Percentiles rank a stretch among this genome's conserved stretches.
phyloP scores from a whole-genome alignment of 2,329 filamentous ascomycete genomes.

The Alternaria gansuensis region DNA sequence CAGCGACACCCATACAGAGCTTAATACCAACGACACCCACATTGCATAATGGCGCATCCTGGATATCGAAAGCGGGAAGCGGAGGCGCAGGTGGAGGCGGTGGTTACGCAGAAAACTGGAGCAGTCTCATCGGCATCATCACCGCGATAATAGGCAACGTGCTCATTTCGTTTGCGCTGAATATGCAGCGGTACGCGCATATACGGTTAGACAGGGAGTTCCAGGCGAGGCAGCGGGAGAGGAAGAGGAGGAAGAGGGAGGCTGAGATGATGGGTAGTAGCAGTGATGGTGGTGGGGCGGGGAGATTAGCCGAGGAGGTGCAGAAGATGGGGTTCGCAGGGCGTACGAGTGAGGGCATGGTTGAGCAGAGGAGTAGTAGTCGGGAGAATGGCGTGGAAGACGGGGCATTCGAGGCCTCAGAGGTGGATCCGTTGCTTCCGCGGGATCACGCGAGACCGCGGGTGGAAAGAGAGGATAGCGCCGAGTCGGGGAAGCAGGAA shows the following conservation, averaged over 20 bases:
- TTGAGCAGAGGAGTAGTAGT: background rate
- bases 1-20: conserved; percentile 20
- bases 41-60: conserved; percentile 17
- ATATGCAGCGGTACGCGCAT: conserved; percentile 96
- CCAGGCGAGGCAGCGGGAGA: conserved; percentile 57
- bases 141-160: conserved; percentile 93
- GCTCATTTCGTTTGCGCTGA: conserved; percentile 92
- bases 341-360: conserved; percentile 16
- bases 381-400: conserved; percentile 10
- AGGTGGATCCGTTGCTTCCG: conserved; percentile 49
- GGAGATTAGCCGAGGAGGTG: conserved; percentile 45
- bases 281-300: conserved; percentile 43
- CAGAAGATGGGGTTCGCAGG: conserved; percentile 19
- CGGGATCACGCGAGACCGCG: conserved; percentile 12
- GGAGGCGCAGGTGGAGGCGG: conserved; percentile 11
- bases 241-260: conserved; percentile 41
- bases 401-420: conserved; percentile 28
- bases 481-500: conserved; percentile 32
- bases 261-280: conserved; percentile 5
- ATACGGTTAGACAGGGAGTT: conserved; percentile 79
- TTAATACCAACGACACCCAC: conserved; percentile 24
- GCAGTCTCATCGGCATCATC: conserved; percentile 91
- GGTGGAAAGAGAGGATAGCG: conserved; percentile 43
- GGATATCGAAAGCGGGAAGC: conserved; percentile 22
- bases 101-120: conserved; percentile 68